phyloP scores from a whole-genome alignment of 129 eudicot genomes.

The Arctium lappa region DNA sequence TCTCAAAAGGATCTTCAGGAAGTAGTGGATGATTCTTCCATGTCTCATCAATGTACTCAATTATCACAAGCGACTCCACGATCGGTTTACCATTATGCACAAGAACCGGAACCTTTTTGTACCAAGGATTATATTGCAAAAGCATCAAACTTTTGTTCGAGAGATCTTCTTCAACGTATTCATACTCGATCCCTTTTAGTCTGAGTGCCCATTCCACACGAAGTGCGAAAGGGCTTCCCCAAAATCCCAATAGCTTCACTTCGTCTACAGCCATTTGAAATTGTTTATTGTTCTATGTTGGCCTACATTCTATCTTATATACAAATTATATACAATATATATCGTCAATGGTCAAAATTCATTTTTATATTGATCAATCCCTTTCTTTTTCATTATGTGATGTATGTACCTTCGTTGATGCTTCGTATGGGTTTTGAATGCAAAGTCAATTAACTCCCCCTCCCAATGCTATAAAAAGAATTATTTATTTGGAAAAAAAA shows the following conservation, averaged over 20 bases:
- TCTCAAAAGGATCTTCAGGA: slow-evolving; percentile 34
- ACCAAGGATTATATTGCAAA: slow-evolving; percentile 33
- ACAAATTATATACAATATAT: background rate
- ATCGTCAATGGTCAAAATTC: slow-evolving; percentile 2
- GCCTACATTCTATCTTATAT: background rate
- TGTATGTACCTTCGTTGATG: slow-evolving; percentile 9
- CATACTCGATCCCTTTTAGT: slow-evolving; percentile 32
- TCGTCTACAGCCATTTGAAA: slow-evolving; percentile 13
- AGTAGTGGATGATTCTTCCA: slow-evolving; percentile 38
- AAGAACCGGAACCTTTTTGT: slow-evolving; percentile 42
- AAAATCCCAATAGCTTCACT: slow-evolving; percentile 37
- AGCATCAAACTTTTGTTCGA: slow-evolving; percentile 34
- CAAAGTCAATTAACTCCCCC: background rate
- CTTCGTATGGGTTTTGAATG: background rate
- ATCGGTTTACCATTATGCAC: slow-evolving; percentile 40
- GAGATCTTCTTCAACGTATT: slow-evolving; percentile 33
- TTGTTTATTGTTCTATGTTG: background rate
- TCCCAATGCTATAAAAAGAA: background rate
- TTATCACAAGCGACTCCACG: slow-evolving; percentile 34
- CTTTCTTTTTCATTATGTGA: background rate
- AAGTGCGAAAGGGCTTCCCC: slow-evolving; percentile 31
- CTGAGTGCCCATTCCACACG: slow-evolving; percentile 34
- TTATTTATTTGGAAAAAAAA: no score
- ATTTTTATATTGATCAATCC: background rate
- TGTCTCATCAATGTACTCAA: slow-evolving; percentile 45